Percentiles rank a stretch among this genome's conserved stretches.
Evolutionary conservation across 352 stramenopile species (phyloP).

Genomic region (Pythium vanterpoolii): DNA sequence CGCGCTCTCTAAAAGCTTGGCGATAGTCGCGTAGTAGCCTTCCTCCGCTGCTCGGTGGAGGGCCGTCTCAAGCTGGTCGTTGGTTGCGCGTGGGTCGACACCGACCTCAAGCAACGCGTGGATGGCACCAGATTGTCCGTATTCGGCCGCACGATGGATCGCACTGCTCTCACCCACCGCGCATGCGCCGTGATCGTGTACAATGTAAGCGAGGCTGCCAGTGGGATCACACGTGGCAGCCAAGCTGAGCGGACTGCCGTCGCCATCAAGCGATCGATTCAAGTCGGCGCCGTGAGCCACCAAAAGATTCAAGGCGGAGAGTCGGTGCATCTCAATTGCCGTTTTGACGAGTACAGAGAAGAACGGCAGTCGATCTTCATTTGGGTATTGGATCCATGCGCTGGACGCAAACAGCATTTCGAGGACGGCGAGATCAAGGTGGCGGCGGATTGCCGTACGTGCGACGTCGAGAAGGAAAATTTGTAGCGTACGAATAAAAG

Average conservation of each 20-base stretch:
- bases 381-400: background rate
- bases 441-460: background rate
- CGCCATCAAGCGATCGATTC: background rate
- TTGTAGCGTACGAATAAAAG: background rate
- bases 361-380: background rate
- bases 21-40: background rate
- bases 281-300: slow-evolving; percentile 10
- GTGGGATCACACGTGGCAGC: background rate
- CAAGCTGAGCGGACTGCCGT: background rate
- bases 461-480: slow-evolving; percentile 1
- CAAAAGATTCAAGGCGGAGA: background rate
- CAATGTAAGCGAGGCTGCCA: background rate
- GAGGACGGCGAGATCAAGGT: background rate
- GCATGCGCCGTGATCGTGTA: background rate
- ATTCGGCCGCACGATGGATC: background rate
- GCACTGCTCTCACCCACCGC: background rate
- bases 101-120: background rate
- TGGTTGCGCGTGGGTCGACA: background rate
- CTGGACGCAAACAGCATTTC: background rate
- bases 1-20: background rate
- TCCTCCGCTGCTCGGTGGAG: background rate
- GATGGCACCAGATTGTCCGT: background rate
- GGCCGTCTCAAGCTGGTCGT: background rate
- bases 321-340: background rate
- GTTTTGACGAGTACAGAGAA: background rate